phyloP scores from a whole-genome alignment of 768 basidiomycete genomes.

The Tubosaeta sp. region DNA sequence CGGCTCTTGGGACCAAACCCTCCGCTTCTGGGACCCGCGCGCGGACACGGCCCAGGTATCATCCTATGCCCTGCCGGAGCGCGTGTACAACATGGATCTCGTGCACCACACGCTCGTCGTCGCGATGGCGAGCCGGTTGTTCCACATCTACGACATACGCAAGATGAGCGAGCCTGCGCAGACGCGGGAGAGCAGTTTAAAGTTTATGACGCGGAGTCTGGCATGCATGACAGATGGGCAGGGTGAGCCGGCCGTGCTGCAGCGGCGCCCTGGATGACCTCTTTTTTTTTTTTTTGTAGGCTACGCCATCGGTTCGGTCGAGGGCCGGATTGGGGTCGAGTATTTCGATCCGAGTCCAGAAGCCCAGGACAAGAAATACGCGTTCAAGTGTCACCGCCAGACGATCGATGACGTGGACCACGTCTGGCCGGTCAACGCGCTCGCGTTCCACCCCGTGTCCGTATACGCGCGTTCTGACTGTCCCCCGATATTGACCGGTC shows the following conservation, averaged over 20 bases:
- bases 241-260: conserved; percentile 42
- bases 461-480: too few relatives aligned
- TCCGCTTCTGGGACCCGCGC: conserved; percentile 86
- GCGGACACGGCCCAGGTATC: conserved; percentile 52
- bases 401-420: conserved; percentile 89
- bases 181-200: conserved; percentile 86
- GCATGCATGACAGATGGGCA: conserved; percentile 92
- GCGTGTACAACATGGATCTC: conserved; percentile 81
- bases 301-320: conserved; percentile 90
- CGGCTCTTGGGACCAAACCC: conserved; percentile 88
- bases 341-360: conserved; percentile 84
- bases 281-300: not conserved
- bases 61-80: conserved; percentile 67
- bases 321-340: conserved; percentile 95
- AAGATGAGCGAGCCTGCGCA: conserved; percentile 74
- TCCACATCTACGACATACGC: conserved; percentile 85
- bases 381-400: conserved; percentile 95
- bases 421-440: conserved; percentile 93
- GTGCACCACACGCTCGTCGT: conserved; percentile 80
- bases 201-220: conserved; percentile 89
- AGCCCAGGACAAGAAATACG: conserved; percentile 72
- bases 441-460: conserved; percentile 89
- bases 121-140: conserved; percentile 86
- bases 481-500: too few relatives aligned
- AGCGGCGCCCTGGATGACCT: not conserved